Base-by-base conservation (phyloP, 371 early-diverging fungal species). In the Rhizopus microsporus region DNA sequence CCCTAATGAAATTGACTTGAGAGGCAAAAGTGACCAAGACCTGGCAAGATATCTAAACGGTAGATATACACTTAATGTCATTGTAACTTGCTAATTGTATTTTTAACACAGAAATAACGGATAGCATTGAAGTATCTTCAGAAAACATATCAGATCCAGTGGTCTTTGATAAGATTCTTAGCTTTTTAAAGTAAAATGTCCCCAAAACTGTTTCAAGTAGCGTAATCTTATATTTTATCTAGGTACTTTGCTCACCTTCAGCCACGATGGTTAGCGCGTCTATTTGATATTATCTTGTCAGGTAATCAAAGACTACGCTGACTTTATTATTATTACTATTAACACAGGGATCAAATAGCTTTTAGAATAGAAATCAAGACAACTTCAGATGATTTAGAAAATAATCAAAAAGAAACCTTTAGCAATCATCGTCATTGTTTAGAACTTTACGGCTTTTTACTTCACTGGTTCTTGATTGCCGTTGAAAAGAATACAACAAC, bases 391-490 rank as follows among this genome's bases (percentile, higher is more conserved):
- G 88, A 88, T 43, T 55, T 92, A 42, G 79, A 80, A 1, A 73
- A 73, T 31, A 77, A 88, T 37, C 84, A 86, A 30, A 86, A 85
- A 42, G 87, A 89, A 33, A 78, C 85, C 10, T 89, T 86, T 66
- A 77, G 83, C 17, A 70, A 67, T 16, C 89, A 90, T 63, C 78
- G 82, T 3, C 59, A 69, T 1, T 68, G 82, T 23, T 69, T 94
- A 7, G 92, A 93, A 63, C 77, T 88, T 59, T 93, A 92, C 55
- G 89, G 86, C 9, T 94, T 89, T 56, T 53, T 92, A 48, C 66
- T 88, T 34, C 84, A 87, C 55, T 91, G 92, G 91, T 68, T 87
- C 10, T 67, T 92, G 32, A 65, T 78, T 34, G 63, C 76, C 9
- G 86, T 83, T 8, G 93, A 91, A 64, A 79, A 82, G 12, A 77